Evolutionary conservation across 1,139 yeast genomes (phyloP).

Genomic region (Pichia kudriavzevii): DNA sequence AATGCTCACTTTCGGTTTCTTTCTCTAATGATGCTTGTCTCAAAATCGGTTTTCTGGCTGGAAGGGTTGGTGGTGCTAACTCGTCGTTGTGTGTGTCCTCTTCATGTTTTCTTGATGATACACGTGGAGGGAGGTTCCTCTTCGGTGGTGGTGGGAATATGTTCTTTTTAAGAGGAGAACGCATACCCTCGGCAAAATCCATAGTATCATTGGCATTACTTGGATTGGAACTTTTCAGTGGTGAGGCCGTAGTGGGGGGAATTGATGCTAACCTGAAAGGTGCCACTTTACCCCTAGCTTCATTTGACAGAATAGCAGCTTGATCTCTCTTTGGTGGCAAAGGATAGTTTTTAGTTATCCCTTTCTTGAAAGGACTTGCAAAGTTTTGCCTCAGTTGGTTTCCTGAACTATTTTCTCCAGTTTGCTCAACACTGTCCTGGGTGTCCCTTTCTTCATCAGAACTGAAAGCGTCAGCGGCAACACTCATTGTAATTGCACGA

Average conservation of each 20-base stretch:
- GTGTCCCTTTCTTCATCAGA: conserved; percentile 6
- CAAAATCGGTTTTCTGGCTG: background rate
- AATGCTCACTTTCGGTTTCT: background rate
- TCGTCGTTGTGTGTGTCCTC: background rate
- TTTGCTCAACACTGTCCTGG: background rate
- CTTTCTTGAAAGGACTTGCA: conserved; percentile 6
- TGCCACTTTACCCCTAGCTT: conserved; percentile 2
- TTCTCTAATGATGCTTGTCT: background rate
- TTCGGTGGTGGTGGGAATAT: conserved; percentile 9
- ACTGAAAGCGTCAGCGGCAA: conserved; percentile 5
- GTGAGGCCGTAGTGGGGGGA: background rate
- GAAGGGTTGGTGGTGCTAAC: background rate
- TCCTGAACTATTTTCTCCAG: background rate
- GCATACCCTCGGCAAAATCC: conserved; percentile 13
- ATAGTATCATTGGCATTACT: conserved; percentile 1
- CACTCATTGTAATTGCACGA: conserved; percentile 9
- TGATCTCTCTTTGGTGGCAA: conserved; percentile 9
- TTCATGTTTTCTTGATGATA: background rate
- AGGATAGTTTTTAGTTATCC: conserved; percentile 2
- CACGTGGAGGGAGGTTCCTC: background rate
- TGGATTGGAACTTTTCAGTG: background rate
- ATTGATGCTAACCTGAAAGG: conserved; percentile 1
- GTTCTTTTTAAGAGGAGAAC: conserved; percentile 10
- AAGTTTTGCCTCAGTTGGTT: too few species aligned
- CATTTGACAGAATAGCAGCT: conserved; percentile 1